Conservation (phyloP, 108 stramenopile genomes). For the Parietichytrium sp. region DNA sequence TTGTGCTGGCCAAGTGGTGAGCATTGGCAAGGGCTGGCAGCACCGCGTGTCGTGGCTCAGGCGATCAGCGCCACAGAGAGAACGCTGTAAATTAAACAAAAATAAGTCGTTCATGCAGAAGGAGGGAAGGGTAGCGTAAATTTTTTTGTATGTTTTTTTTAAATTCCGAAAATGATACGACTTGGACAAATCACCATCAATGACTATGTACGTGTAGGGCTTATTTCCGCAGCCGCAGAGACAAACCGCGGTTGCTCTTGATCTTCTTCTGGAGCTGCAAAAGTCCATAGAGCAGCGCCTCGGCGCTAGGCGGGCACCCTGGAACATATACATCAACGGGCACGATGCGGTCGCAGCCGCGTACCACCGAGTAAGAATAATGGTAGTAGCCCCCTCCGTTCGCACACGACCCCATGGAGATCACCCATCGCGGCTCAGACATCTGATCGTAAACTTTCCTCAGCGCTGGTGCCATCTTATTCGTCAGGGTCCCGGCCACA, state of each 20-base stretch:
- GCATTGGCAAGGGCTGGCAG: too few species aligned
- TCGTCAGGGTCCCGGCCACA: slow-evolving; percentile 97
- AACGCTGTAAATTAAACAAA: too few species aligned
- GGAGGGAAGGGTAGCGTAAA: too few species aligned
- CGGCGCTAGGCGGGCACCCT: slow-evolving; percentile 97
- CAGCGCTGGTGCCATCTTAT: slow-evolving; percentile 99
- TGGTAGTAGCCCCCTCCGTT: slow-evolving; percentile 99
- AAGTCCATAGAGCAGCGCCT: slow-evolving; percentile 92
- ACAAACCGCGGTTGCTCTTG: slow-evolving; percentile 87
- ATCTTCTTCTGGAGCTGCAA: slow-evolving; percentile 98
- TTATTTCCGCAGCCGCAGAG: slow-evolving; percentile 92
- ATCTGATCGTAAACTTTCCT: slow-evolving; percentile 99
- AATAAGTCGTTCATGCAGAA: too few species aligned
- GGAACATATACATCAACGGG: slow-evolving; percentile 99
- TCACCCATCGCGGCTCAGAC: slow-evolving; percentile 99
- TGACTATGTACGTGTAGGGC: too few species aligned
- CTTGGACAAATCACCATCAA: too few species aligned
- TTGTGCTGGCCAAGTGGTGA: too few species aligned
- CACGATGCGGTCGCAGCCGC: slow-evolving; percentile 94
- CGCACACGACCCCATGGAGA: slow-evolving; percentile 97
- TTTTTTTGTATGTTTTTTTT: too few species aligned
- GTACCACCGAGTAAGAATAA: slow-evolving; percentile 95
- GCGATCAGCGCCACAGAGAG: too few species aligned
- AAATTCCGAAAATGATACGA: too few species aligned
- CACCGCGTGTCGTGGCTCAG: too few species aligned